Conservation (phyloP, 176 grass and related monocot species). For the Avena eriantha region DNA sequence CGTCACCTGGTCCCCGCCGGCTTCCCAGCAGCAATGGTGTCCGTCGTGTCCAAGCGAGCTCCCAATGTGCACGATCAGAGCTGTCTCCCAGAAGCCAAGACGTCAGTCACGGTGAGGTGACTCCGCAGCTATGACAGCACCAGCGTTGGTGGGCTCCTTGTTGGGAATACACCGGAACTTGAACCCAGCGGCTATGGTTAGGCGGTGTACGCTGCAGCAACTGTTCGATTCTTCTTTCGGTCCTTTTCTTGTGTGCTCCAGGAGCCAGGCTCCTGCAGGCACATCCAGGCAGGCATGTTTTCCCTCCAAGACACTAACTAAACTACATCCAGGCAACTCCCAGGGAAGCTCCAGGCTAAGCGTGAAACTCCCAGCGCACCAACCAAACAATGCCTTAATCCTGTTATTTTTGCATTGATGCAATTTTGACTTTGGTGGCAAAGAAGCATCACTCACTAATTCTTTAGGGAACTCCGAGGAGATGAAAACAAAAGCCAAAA, state of each 20-base stretch:
- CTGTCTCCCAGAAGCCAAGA: background rate
- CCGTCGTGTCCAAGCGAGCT: background rate
- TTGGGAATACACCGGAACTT: background rate
- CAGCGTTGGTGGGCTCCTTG: background rate
- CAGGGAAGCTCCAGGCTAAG: background rate
- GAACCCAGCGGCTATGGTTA: background rate
- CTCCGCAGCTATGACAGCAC: background rate
- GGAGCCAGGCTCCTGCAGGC: background rate
- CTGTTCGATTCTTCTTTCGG: background rate
- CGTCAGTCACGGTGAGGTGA: background rate
- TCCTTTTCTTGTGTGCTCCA: background rate
- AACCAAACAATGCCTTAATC: background rate
- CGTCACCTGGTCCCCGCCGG: background rate
- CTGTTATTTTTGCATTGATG: background rate
- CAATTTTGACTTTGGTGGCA: background rate
- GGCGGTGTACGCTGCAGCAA: background rate
- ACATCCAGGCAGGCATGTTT: background rate
- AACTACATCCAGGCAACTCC: background rate
- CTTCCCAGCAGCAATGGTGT: background rate
- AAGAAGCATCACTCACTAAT: constrained; percentile 15
- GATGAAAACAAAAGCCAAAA: constrained; percentile 25
- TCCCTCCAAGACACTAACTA: background rate
- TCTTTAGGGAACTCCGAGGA: constrained; percentile 14
- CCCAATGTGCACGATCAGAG: background rate
- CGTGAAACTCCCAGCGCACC: background rate